Percentiles rank a stretch among this genome's conserved stretches.
These are phyloP conservation scores for Cryptococcus amylolentus DNA, from an alignment of 1,284 basidiomycete species.

Conservation along the genomic window DNA sequence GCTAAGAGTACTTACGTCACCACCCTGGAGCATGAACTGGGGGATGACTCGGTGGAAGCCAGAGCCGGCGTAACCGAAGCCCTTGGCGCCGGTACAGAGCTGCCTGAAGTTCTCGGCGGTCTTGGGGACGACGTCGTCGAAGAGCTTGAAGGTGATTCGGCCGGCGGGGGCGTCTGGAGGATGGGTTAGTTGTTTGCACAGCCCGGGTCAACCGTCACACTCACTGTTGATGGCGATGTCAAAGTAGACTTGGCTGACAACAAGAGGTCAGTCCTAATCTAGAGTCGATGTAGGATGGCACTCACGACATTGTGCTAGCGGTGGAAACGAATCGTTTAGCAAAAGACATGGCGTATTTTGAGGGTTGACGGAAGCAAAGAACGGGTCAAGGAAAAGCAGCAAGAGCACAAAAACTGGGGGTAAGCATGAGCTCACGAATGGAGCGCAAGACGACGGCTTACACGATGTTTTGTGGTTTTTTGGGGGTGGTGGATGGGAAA, in stretches of 20 bases:
- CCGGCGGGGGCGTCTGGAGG: constrained; percentile 56
- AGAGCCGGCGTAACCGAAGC: constrained; percentile 64
- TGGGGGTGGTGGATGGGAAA: background rate
- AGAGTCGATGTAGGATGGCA: background rate
- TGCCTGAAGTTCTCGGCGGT: constrained; percentile 93
- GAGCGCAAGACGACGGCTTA: too few species aligned
- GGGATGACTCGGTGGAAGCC: constrained; percentile 87
- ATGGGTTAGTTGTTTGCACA: background rate
- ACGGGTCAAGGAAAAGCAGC: constrained; percentile 1
- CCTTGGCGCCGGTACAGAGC: constrained; percentile 84
- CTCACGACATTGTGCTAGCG: constrained; percentile 45
- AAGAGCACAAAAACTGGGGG: constrained; percentile 18
- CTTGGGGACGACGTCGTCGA: constrained; percentile 51
- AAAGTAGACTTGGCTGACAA: constrained; percentile 58
- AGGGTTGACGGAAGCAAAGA: background rate
- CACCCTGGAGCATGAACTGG: constrained; percentile 54
- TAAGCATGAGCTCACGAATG: constrained; percentile 39
- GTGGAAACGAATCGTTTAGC: constrained; percentile 44
- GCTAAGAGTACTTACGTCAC: constrained; percentile 36
- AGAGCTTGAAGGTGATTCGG: constrained; percentile 71
- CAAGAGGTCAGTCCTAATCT: background rate
- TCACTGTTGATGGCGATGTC: constrained; percentile 72
- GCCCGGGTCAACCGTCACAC: background rate
- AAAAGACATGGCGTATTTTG: constrained; percentile 35
- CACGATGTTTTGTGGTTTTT: background rate